Conservation (phyloP, 2,329 filamentous ascomycete species). For the Incumbomyces delicatus region DNA sequence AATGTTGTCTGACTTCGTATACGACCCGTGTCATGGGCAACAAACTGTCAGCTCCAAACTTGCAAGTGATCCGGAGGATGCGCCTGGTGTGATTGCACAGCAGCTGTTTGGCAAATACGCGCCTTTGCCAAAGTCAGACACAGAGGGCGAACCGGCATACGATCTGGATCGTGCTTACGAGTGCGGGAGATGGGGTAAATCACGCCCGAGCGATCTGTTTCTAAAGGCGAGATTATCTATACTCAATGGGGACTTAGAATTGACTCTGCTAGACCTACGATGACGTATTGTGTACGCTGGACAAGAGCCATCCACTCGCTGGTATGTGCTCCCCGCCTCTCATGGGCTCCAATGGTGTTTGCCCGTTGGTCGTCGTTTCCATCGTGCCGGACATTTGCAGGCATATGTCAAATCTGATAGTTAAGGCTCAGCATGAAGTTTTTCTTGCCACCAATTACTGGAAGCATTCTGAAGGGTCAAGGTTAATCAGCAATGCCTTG, state of each 20-base stretch:
- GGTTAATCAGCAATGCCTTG: conserved; percentile 58
- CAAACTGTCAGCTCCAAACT: conserved; percentile 51
- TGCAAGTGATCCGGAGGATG: conserved; percentile 42
- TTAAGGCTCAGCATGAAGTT: conserved; percentile 60
- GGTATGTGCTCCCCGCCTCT: conserved; percentile 49
- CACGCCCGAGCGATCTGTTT: conserved; percentile 58
- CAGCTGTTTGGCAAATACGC: conserved; percentile 41
- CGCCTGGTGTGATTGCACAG: conserved; percentile 47
- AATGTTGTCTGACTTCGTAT: conserved; percentile 23
- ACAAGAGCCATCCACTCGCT: conserved; percentile 30
- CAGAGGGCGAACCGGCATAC: conserved; percentile 25
- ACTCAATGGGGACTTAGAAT: not conserved
- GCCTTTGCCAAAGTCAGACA: conserved; percentile 14
- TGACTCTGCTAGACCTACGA: conserved; percentile 47
- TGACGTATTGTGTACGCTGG: conserved; percentile 44
- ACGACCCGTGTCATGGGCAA: conserved; percentile 42
- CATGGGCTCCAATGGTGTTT: conserved; percentile 51
- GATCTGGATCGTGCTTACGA: conserved; percentile 45
- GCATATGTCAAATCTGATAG: conserved; percentile 69
- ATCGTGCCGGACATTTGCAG: conserved; percentile 60
- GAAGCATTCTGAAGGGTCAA: conserved; percentile 59
- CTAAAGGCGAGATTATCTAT: conserved; percentile 33
- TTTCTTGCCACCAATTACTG: conserved; percentile 69
- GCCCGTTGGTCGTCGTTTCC: conserved; percentile 61
- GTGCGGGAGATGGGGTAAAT: conserved; percentile 59